A percentile compares a stretch with the other conserved stretches of the same genome.
Evolutionary conservation across 1,284 basidiomycete genomes (phyloP).

Genomic region (Rhodotorula sp.): DNA sequence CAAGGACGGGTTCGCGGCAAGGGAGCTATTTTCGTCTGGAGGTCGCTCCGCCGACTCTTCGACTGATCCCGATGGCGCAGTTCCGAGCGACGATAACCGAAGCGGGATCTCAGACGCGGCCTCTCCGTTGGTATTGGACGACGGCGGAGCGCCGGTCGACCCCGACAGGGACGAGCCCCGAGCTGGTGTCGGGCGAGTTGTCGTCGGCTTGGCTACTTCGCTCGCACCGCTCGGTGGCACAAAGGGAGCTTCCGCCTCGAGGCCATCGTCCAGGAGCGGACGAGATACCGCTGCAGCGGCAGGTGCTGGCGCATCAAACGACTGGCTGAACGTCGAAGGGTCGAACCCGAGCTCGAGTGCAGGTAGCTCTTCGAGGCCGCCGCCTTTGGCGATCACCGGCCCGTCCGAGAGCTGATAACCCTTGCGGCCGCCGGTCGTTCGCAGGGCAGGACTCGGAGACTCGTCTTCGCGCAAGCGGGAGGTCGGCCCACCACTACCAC

Average conservation of each 20-base stretch:
- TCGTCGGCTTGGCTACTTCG: background rate
- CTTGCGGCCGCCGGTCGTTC: background rate
- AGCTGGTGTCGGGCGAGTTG: background rate
- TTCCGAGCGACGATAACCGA: constrained; percentile 6
- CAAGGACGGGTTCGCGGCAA: background rate
- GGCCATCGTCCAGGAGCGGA: background rate
- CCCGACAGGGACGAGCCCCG: constrained; percentile 7
- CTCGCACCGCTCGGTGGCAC: background rate
- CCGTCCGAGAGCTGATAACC: constrained; percentile 31
- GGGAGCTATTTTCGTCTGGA: background rate
- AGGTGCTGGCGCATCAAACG: background rate
- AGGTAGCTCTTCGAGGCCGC: background rate
- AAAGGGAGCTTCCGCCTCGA: background rate
- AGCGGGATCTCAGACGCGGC: background rate
- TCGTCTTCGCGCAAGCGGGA: background rate
- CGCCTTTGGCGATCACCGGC: background rate
- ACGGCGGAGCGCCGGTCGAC: background rate
- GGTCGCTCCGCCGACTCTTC: background rate
- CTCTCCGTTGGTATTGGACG: background rate
- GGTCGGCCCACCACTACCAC: background rate
- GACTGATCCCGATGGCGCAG: background rate
- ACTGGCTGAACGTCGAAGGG: background rate
- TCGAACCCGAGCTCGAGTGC: constrained; percentile 7
- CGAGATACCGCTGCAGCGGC: background rate
- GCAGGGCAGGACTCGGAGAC: background rate